Evolutionary conservation across 371 early-diverging fungal species (phyloP), one percentile per base, ranked within the genome.

Genomic region (Circinella minor): DNA sequence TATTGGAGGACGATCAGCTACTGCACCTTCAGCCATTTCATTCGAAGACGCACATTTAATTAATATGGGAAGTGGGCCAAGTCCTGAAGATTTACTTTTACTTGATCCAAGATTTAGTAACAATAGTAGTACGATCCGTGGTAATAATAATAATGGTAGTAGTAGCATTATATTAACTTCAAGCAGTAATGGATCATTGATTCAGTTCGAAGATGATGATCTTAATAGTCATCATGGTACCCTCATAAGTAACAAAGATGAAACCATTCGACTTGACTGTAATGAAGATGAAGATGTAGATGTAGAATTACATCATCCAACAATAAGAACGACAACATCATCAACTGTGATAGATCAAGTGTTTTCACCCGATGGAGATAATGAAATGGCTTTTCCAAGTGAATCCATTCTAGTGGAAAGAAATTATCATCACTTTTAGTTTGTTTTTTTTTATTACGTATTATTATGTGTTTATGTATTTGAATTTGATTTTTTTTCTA

Each of bases 1-100:
- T 15, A n/a, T 15, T 51, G 51, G 17, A 38, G 68, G 63, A 15
- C 54, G 76, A 17, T 71, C 43, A 43, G 6, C 43, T 11, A 43
- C 74, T 4, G 47, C 70, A 36, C 70, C 80, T 13, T 77, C 85
- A 1, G 78, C 89, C 3, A 68, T 87, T 3, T 89, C 89, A 0
- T 89, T 89, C 78, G 89, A 89, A 68, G 87, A 89, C 70, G 89
- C 89, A 2, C 83, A 85, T 59, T 64, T 86, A 67, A 86, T 89
- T 62, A 81, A 77, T 63, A 79, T 85, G 75, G 89, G 88, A 9
- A 82, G 85, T 63, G 88, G 80, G 2, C 85, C 89, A 4, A 76
- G 77, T n/a, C 70, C 70, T 14, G 70, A 70, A 51, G 70, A 70
- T 27, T 36, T 70, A 13, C 65, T 65, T 38, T 37, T 34, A 17